Evolutionary conservation across 2,329 filamentous ascomycete genomes (phyloP).

Genomic region (Drechmeria coniospora): DNA sequence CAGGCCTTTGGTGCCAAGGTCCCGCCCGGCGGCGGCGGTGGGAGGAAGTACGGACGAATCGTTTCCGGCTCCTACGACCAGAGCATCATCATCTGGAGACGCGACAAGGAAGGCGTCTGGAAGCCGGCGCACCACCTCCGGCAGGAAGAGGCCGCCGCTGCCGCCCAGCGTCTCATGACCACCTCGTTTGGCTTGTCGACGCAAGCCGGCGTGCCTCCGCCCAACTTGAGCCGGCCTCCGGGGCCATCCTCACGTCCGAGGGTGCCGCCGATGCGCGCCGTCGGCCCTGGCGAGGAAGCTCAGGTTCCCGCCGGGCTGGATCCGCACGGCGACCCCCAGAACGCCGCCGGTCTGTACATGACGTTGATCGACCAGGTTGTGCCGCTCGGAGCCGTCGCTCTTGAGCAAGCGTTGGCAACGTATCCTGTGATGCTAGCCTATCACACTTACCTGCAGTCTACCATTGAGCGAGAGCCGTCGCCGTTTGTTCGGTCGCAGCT

Average conservation of each 20-base stretch:
- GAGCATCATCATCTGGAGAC: slow-evolving; percentile 87
- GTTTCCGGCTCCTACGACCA: slow-evolving; percentile 95
- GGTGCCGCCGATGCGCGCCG: neutral
- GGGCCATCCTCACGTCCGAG: slow-evolving; percentile 1
- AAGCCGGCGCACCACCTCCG: slow-evolving; percentile 58
- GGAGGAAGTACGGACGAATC: slow-evolving; percentile 81
- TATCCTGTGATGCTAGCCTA: slow-evolving; percentile 34
- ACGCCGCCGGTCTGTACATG: slow-evolving; percentile 25
- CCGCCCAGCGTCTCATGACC: slow-evolving; percentile 23
- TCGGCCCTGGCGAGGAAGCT: neutral
- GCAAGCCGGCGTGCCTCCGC: neutral
- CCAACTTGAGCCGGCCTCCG: neutral
- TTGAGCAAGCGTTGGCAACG: slow-evolving; percentile 28
- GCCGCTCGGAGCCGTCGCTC: slow-evolving; percentile 29
- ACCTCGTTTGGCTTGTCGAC: neutral
- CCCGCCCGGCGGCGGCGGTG: slow-evolving; percentile 81
- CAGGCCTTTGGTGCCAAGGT: slow-evolving; percentile 71
- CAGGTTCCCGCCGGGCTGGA: slow-evolving; percentile 1
- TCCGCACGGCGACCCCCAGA: slow-evolving; percentile 1
- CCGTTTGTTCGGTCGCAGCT: slow-evolving; percentile 31
- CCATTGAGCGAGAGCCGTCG: slow-evolving; percentile 36
- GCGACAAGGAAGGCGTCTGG: slow-evolving; percentile 75
- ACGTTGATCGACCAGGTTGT: slow-evolving; percentile 38
- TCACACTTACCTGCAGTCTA: slow-evolving; percentile 30
- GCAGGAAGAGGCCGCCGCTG: slow-evolving; percentile 53